These are phyloP conservation scores for Rhizopogon roseolus DNA, from an alignment of 768 basidiomycete genomes.

Conservation along the genomic window DNA sequence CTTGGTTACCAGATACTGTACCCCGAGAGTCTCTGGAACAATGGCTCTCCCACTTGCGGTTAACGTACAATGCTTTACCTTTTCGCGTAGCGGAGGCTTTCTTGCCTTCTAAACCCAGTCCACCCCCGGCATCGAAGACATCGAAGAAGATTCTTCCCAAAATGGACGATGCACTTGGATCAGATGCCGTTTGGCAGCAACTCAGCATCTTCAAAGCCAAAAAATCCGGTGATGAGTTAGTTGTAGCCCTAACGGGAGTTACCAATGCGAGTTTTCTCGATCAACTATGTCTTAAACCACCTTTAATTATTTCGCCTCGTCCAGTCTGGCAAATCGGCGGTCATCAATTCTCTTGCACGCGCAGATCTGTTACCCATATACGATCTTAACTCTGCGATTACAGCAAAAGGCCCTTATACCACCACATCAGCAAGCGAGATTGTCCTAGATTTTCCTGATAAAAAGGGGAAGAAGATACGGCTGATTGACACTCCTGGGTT, in stretches of 20 bases:
- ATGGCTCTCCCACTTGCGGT: slow-evolving; percentile 64
- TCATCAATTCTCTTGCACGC: slow-evolving; percentile 73
- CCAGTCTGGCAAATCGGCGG: slow-evolving; percentile 79
- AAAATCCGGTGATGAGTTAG: slow-evolving; percentile 45
- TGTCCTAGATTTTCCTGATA: slow-evolving; percentile 40
- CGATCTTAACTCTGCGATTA: slow-evolving; percentile 35
- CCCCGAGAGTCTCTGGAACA: slow-evolving; percentile 69
- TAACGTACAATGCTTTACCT: slow-evolving; percentile 56
- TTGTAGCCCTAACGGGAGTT: slow-evolving; percentile 78
- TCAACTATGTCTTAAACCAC: not conserved
- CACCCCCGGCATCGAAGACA: slow-evolving; percentile 35
- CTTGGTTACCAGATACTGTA: slow-evolving; percentile 55
- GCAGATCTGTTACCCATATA: slow-evolving; percentile 55
- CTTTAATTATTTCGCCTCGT: not conserved
- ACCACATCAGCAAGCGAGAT: slow-evolving; percentile 73
- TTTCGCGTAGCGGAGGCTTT: slow-evolving; percentile 74
- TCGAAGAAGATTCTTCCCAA: slow-evolving; percentile 32
- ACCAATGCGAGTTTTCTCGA: slow-evolving; percentile 57
- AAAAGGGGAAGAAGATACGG: slow-evolving; percentile 37
- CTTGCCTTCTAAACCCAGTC: slow-evolving; percentile 36
- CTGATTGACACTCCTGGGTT: slow-evolving; percentile 91
- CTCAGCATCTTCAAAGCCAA: slow-evolving; percentile 44
- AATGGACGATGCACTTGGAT: slow-evolving; percentile 58
- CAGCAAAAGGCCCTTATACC: slow-evolving; percentile 53
- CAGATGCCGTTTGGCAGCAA: slow-evolving; percentile 43